Conservation (phyloP, 257 asterid genomes). For the Orobanche coerulescens region DNA sequence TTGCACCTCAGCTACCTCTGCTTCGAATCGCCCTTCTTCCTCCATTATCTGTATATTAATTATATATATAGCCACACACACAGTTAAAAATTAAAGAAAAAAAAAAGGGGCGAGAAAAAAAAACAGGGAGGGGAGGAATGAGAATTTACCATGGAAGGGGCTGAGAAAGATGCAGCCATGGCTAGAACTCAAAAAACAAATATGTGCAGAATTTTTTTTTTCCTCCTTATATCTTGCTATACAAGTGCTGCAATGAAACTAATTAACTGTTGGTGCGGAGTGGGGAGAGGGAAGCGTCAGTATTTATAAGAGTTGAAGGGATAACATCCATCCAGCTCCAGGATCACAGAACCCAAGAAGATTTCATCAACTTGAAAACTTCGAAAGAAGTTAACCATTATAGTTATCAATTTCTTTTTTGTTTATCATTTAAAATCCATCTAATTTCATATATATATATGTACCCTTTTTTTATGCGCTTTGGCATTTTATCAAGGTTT, state of each 20-base stretch:
- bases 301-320: constrained; percentile 41
- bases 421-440: no score
- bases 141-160: constrained; percentile 70
- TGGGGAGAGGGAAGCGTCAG: not conserved
- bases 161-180: constrained; percentile 92
- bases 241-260: constrained; percentile 14
- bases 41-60: constrained; percentile 64
- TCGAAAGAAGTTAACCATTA: no score
- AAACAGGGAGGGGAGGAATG: no score
- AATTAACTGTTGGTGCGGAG: constrained; percentile 21
- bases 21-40: constrained; percentile 82
- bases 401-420: no score
- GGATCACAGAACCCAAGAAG: constrained; percentile 28
- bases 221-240: not conserved
- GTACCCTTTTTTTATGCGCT: no score
- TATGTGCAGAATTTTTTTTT: not conserved
- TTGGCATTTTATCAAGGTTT: no score
- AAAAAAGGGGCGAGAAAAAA: not conserved
- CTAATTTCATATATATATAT: no score
- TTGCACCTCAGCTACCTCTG: constrained; percentile 88
- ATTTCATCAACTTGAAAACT: not conserved
- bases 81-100: not conserved
- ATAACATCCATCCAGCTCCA: constrained; percentile 17
- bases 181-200: constrained; percentile 37
- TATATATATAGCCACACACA: not conserved